These are phyloP conservation scores for Neurospora sp. DNA, from an alignment of 495 filamentous ascomycete genomes.

Conservation along the genomic window DNA sequence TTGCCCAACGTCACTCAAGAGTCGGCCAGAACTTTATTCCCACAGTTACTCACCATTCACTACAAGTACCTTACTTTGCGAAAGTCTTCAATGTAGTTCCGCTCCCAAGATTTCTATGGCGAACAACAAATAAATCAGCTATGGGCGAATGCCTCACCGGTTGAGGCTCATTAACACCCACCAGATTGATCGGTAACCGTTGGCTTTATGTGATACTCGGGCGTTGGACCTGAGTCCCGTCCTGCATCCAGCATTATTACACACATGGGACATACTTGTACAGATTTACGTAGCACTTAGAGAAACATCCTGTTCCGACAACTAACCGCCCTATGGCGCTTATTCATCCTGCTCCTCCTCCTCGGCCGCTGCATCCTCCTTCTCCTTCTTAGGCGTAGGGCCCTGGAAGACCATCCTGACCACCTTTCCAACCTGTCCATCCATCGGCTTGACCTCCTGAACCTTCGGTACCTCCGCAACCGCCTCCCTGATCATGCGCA, in stretches of 20 bases:
- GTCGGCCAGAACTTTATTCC: background rate
- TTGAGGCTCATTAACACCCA: background rate
- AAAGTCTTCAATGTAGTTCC: background rate
- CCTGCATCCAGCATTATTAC: background rate
- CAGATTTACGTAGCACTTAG: background rate
- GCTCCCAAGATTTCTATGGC: background rate
- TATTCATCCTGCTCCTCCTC: background rate
- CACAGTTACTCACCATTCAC: background rate
- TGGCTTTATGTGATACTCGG: background rate
- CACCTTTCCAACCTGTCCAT: slow-evolving; percentile 25
- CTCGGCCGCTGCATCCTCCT: slow-evolving; percentile 5
- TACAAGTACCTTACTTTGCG: background rate
- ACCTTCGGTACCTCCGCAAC: slow-evolving; percentile 22
- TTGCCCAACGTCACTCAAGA: background rate
- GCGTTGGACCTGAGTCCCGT: background rate
- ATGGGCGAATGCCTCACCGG: background rate
- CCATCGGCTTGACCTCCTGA: slow-evolving; percentile 28
- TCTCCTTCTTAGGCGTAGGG: slow-evolving; percentile 6
- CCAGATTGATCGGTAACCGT: background rate
- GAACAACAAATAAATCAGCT: background rate
- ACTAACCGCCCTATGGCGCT: background rate
- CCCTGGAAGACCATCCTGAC: slow-evolving; percentile 31
- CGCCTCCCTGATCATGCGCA: slow-evolving; percentile 21
- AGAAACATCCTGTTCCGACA: background rate
- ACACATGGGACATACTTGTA: background rate